Evolutionary conservation across 805 yeast genomes (phyloP), one percentile per base, ranked within the genome.

Genomic region (Ogataea glucozyma): DNA sequence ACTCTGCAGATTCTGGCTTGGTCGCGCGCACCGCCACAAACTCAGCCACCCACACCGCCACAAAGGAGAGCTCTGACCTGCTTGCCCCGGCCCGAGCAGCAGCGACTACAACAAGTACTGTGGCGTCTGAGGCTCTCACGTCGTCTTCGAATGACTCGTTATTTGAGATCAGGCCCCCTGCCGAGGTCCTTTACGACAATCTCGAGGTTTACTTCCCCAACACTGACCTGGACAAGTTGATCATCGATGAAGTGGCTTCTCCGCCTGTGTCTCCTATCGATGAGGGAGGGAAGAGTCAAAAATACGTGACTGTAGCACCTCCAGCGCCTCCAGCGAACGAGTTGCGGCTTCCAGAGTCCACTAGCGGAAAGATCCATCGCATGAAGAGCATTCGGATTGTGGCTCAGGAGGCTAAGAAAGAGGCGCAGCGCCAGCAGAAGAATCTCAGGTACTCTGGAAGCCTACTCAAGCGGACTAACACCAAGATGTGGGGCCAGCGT

Each of bases 401-500:
- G 40, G 99, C 97, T 0, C 79, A 84, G 51, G 99, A 93, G 60
- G 98, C 97, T 1, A 72, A 77, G 46, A 81, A 81, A 52, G 79
- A 81, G 4, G 69, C 85, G 23, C 75, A 73, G 39, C 62, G 70
- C 40, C 60, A 50, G 24, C 49, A 49, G 22, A 34, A 35, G 10
- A 19, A 26, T 4, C 16, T 26, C 17, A 40, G 46, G 23, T 26
- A 46, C 22, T 26, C 52, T 0, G 51, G 57, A 46, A 53, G 49
- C 49, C 62, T 82, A 6, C 61, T 91, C 26, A 72, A 88, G 49
- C 71, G 98, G 43, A 75, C 74, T 42, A 88, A 93, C 57, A 93
- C 99, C 1, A 95, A 93, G 66, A 78, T 93, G 84, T 93, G 99
- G 99, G 99, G 99, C 16, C 89, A 88, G 48, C 83, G 78, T 49